phyloP scores from a whole-genome alignment of 306 rosid genomes.

The Corylus heterophylla region DNA sequence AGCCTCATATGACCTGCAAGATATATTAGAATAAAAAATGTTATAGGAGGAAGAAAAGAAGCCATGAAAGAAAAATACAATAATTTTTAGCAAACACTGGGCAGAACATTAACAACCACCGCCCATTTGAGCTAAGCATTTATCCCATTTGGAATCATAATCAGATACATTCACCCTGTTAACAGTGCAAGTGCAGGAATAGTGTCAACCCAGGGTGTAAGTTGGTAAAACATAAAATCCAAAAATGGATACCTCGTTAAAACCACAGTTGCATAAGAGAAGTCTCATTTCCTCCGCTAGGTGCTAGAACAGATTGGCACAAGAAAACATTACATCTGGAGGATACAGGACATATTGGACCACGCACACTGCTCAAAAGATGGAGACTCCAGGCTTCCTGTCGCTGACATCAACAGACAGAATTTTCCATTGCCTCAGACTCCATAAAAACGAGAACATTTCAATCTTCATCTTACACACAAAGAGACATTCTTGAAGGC shows the following conservation, averaged over 20 bases:
- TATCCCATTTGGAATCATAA: not conserved
- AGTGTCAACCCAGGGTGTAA: not conserved
- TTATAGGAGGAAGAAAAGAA: constrained; percentile 7
- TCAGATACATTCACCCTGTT: not conserved
- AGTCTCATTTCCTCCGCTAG: constrained; percentile 72
- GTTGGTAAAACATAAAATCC: not conserved
- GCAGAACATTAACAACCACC: not conserved
- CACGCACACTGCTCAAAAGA: constrained; percentile 49
- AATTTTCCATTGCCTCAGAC: constrained; percentile 25
- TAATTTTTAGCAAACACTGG: constrained; percentile 16
- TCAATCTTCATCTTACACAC: not conserved
- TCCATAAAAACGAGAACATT: constrained; percentile 2
- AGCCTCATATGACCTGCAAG: constrained; percentile 66
- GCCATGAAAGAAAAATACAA: not conserved
- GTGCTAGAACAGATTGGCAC: constrained; percentile 69
- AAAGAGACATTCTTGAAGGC: not conserved
- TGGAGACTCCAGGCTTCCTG: constrained; percentile 60
- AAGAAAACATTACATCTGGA: constrained; percentile 64
- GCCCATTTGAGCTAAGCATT: too few relatives aligned
- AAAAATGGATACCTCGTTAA: constrained; percentile 53
- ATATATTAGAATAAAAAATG: constrained; percentile 10
- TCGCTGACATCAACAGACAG: constrained; percentile 51
- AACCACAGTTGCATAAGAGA: constrained; percentile 55
- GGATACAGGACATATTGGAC: constrained; percentile 56
- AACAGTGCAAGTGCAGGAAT: not conserved